phyloP scores from a whole-genome alignment of 1,284 basidiomycete genomes.

The Xanthoconium separans region DNA sequence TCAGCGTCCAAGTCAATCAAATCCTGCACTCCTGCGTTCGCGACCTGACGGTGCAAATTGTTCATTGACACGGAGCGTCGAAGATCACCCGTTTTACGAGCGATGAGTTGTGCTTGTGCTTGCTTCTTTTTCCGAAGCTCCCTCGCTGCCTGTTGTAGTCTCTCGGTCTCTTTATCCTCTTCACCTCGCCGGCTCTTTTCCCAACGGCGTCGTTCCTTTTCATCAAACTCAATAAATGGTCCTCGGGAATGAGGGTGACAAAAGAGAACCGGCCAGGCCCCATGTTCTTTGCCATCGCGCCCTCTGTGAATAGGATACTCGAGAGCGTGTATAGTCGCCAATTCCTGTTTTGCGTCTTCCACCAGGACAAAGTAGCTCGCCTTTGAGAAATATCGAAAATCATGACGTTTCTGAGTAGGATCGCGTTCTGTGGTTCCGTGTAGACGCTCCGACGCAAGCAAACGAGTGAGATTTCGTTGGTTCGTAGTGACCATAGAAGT shows the following conservation, averaged over 20 bases:
- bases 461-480: constrained; percentile 51
- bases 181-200: constrained; percentile 57
- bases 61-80: constrained; percentile 78
- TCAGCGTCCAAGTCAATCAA: constrained; percentile 51
- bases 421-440: constrained; percentile 90
- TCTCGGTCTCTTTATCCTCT: constrained; percentile 47
- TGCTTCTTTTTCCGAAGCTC: constrained; percentile 45
- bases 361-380: constrained; percentile 83
- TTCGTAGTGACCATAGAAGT: constrained; percentile 24
- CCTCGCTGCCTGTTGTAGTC: constrained; percentile 42
- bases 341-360: constrained; percentile 84
- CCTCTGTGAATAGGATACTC: constrained; percentile 60
- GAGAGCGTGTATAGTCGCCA: constrained; percentile 66
- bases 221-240: constrained; percentile 72
- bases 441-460: constrained; percentile 86
- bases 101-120: constrained; percentile 37
- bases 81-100: constrained; percentile 54
- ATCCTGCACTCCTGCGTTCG: constrained; percentile 34
- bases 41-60: constrained; percentile 60
- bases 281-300: constrained; percentile 49
- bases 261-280: constrained; percentile 69
- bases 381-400: constrained; percentile 87
- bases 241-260: constrained; percentile 70
- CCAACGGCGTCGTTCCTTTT: constrained; percentile 64
- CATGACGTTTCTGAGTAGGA: constrained; percentile 81